A percentile compares a stretch with the other conserved stretches of the same genome.
Conservation (phyloP, 2,329 filamentous ascomycete species). For the Blastomyces emzantsi region DNA sequence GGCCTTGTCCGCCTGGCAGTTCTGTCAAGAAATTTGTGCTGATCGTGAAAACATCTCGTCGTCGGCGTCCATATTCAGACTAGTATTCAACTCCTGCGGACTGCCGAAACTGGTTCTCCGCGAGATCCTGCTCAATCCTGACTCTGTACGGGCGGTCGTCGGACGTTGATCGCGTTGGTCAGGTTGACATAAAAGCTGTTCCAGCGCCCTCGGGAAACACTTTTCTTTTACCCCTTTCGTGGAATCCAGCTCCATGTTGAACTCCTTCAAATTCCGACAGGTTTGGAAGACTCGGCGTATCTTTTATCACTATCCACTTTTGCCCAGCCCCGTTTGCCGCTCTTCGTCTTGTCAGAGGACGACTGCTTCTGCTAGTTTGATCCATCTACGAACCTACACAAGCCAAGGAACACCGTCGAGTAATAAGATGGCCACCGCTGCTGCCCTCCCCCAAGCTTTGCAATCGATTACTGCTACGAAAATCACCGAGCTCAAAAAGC, state of each 20-base stretch:
- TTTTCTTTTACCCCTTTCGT: not conserved
- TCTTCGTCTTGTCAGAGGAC: not conserved
- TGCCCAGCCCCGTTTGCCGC: not conserved
- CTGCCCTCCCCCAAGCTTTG: constrained; percentile 45
- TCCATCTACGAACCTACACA: not conserved
- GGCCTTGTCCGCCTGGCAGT: too few relatives aligned
- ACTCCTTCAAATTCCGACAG: not conserved
- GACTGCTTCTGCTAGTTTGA: not conserved
- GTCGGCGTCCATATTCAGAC: not conserved
- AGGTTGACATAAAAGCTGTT: not conserved
- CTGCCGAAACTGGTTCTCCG: not conserved
- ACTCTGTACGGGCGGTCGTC: not conserved
- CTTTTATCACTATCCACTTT: not conserved
- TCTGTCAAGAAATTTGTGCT: not conserved
- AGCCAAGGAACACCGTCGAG: not conserved
- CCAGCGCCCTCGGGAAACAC: not conserved
- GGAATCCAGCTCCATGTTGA: not conserved
- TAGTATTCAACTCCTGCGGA: not conserved
- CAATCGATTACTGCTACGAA: constrained; percentile 49
- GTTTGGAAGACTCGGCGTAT: not conserved
- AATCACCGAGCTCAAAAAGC: constrained; percentile 47
- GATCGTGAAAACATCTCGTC: not conserved
- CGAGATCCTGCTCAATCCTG: not conserved
- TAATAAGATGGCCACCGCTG: constrained; percentile 28
- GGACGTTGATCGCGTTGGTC: not conserved